Base-by-base conservation (phyloP, 192 early-diverging fungal genomes). In the Gonapodya prolifera region DNA sequence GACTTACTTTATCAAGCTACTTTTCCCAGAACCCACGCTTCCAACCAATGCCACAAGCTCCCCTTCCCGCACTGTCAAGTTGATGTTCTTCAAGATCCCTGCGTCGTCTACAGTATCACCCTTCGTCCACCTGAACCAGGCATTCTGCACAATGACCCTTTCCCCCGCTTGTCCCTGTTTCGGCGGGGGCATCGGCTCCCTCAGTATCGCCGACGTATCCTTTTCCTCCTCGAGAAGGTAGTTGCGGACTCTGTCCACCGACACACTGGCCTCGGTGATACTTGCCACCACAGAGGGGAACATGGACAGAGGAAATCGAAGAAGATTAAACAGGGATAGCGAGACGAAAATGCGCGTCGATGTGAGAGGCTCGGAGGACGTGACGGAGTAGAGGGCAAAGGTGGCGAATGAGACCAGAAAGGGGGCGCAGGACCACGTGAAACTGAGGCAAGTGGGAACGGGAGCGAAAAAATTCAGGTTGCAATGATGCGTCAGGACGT, bases 251-350 rank as follows among this genome's bases (percentile, higher is more conserved):
- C 97, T 91, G 32, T 85, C 86, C 77, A 95, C 83, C 1, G 94
- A 90, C 30, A 97, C 97, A 35, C 85, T 89, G 30, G 95, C 91
- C 76, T 96, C 94, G 8, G 95, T 86, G 0, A 88, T 80, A 0
- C 90, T 85, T 1, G 89, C 88, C 33, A 99, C 88, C 28, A 96
- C 90, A 34, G 83, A 89, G 0, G 97, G 96, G 79, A 98, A 93
- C 34, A 92, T 87, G 70, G 86, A 77, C 70, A 97, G 85, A 69
- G 97, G 95, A 83, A 95, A 95, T 80, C 92, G 91, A 30, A 98
- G 81, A 69, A 96, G 83, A 82, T 96, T 96, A 87, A 99, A 97
- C 2, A 99, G 85, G 0, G 95, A 86, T 70, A 99, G 84, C 0
- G 94, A 90, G 0, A 94, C 94, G 81, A 99, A 99, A n/a, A 69